Percentiles rank a stretch among this genome's conserved stretches.
These are phyloP conservation scores for Ochromonas danica DNA, from an alignment of 108 stramenopile genomes.

Conservation along the genomic window DNA sequence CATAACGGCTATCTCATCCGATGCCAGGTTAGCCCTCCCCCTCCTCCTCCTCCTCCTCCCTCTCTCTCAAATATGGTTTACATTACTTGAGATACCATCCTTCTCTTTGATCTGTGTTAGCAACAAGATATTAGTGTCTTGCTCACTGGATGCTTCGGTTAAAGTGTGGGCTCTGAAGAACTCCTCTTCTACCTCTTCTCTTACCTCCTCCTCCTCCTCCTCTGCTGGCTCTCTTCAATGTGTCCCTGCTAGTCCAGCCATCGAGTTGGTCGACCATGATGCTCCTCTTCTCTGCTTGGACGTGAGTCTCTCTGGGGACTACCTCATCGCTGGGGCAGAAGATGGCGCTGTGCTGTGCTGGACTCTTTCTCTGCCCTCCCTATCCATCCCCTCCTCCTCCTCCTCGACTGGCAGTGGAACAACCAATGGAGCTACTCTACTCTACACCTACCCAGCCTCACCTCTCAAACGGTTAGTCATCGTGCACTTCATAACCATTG, in stretches of 20 bases:
- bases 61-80: conserved; percentile 41
- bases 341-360: conserved; percentile 51
- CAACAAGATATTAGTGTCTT: conserved; percentile 44
- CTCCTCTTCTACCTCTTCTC: conserved; percentile 20
- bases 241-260: conserved; percentile 24
- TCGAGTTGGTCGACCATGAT: conserved; percentile 53
- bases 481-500: neutral
- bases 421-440: neutral
- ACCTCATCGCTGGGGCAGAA: conserved; percentile 46
- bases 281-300: conserved; percentile 42
- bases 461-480: neutral
- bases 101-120: conserved; percentile 28
- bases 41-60: conserved; percentile 43
- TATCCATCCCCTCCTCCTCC: neutral
- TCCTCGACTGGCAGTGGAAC: neutral
- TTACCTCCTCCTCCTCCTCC: neutral
- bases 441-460: neutral
- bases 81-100: conserved; percentile 37
- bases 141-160: conserved; percentile 49
- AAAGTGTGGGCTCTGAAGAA: conserved; percentile 43
- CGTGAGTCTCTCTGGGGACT: conserved; percentile 36
- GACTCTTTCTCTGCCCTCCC: conserved; percentile 21
- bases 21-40: conserved; percentile 37
- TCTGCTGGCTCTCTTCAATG: conserved; percentile 31
- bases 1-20: conserved; percentile 37